Evolutionary conservation across 768 basidiomycete genomes (phyloP), one percentile per base, ranked within the genome.

Genomic region (Rhodosporidiobolus sp.): DNA sequence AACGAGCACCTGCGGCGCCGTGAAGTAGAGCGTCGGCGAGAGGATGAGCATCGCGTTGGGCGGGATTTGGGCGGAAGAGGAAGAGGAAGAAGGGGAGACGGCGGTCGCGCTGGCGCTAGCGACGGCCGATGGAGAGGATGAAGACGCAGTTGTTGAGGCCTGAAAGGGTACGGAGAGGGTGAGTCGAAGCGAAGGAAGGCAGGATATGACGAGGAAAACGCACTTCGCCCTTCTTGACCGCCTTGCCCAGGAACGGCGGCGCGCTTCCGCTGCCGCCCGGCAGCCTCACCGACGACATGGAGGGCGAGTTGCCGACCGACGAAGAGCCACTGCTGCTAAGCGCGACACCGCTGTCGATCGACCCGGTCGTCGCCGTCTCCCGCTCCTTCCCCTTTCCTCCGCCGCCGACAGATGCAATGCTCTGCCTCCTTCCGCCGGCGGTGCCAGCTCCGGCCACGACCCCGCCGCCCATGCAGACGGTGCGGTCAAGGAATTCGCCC

Each of bases 1-100:
- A 57, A 72, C 28, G 43, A 64, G 48, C 17, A 62, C 61, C 52
- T 72, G 71, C 32, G 53, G 62, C 38, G 63, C 56, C 4, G 71
- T 72, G 20, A 77, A 77, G 63, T 77, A 77, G 49, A 77, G 68
- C 24, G 70, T 67, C 60, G 67, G 54, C 26, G 67, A 69, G 30
- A 77, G 46, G 59, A 77, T 77, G 28, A 77, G 55, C 63, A 72
- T 72, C 19, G 76, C 76, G 61, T 77, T 56, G 22, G 66, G 49
- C 9, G 71, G 49, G 16, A 59, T 12, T 9, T 34, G 46, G 6
- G 34, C 34, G 43, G 59, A 26, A 28, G 54, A 26, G 28, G 58
- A 35, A 26, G n/a, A 50, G 34, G 57, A 52, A 3, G 64, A 22
- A 2, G 30, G 19, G 5, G 30, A n/a, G 17, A 24, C 32, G 64